Evolutionary conservation across 352 stramenopile species (phyloP), one percentile per base, ranked within the genome.

Genomic region (Globisporangium emineosum): DNA sequence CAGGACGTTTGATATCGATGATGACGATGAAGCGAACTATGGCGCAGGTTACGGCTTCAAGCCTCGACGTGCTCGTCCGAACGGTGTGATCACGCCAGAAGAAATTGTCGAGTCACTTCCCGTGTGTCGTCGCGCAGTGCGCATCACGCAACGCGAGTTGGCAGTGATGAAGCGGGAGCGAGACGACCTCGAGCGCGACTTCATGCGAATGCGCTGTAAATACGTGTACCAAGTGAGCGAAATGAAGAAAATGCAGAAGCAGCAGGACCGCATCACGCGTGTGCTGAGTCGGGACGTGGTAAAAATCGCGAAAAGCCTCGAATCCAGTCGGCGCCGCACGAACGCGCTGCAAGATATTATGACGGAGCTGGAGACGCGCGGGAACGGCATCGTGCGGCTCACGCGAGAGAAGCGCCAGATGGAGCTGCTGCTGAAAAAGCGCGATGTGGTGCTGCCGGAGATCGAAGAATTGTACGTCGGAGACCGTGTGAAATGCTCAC

Each of bases 331-430:
- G 6, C 79, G 85, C 30, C 78, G 85, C 35, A 91, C 81, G 25
- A 90, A 75, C 55, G 81, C 83, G 12, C 67, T 93, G 27, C 85
- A 93, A 57, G 78, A 92, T 49, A 90, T 93, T 57, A 89, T 93
- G 81, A 90, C 67, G 15, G 85, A 93, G 69, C 71, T 93, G 10
- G 83, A 93, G 58, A 67, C 73, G 3, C 68, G 83, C 23, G 85
- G 85, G 2, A 81, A 67, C 32, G 62, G 25, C 10, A 76, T 92
- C 17, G 66, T 89, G 40, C 71, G 79, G 19, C 68, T 90, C 27
- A 86, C 72, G n/a, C 73, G 81, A 10, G 83, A 91, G 64, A 91
- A 89, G 66, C 71, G 78, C 53, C 71, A 80, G 57, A 70, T 90
- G 42, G 74, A 90, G 60, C 67, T 72, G 52, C 60, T 87, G 51